Base-by-base conservation (phyloP, 176 grass and related monocot genomes). In the Oryza nivara region DNA sequence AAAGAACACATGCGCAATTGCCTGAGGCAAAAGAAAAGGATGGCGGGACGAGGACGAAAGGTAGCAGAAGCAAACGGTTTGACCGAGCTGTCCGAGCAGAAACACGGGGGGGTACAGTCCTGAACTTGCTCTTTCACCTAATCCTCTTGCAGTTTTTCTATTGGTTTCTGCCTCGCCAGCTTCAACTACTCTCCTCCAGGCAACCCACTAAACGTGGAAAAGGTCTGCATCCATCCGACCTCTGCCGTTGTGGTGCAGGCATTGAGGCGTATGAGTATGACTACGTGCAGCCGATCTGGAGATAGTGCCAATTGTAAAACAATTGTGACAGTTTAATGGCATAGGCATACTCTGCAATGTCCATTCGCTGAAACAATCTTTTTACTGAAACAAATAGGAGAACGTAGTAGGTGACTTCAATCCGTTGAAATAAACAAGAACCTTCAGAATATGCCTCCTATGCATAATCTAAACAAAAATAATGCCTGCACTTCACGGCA, bases 181-280 rank as follows among this genome's bases (percentile, higher is more conserved):
- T 70, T 74, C 74, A 90, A 56, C 88, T 41, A 82, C 73, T 36
- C 35, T 36, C 35, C 3, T 86, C 83, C 19, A 4, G 16, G 52
- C 67, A n/a, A 58, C 82, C 83, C 73, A 25, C 54, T 38, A 11
- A 77, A 73, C 88, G 79, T 86, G 88, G 79, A 79, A 68, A 84
- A 72, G 72, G 32, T 17, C 1, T 61, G 35, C 72, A 6, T 63
- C 9, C 0, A 63, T 63, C 58, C 58, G 58, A 63, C 1, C 52
- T 38, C 43, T 26, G 76, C n/a, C 38, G 12, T 45, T 34, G 20
- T 51, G 11, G 35, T 65, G 48, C 63, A 47, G 63, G 46, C 68
- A 41, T 0, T 0, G 66, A 74, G 47, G 40, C 40, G 8, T 7
- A 41, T 49, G 47, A 44, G 8, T 7, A 41, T 49, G 47, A 44